Conservation (phyloP, 352 stramenopile species). For the Phytophthora cryptogea region DNA sequence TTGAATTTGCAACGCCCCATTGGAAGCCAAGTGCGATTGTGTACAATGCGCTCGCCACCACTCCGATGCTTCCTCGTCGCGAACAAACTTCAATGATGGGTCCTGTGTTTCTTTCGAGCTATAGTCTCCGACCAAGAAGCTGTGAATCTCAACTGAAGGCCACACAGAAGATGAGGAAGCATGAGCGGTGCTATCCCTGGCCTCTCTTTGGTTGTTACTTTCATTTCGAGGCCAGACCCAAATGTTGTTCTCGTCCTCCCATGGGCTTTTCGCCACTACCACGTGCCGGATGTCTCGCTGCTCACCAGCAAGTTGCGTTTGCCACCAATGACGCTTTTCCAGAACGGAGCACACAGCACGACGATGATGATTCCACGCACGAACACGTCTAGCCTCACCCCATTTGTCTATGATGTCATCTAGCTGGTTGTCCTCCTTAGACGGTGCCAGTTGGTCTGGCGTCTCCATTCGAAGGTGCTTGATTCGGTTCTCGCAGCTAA, state of each 20-base stretch:
- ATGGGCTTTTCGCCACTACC: constrained; percentile 42
- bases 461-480: constrained; percentile 34
- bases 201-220: constrained; percentile 11
- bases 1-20: constrained; percentile 11
- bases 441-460: constrained; percentile 17
- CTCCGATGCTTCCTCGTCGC: constrained; percentile 44
- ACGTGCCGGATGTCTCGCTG: constrained; percentile 53
- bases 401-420: constrained; percentile 20
- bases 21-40: constrained; percentile 43
- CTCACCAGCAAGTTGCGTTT: constrained; percentile 52
- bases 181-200: background rate
- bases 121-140: constrained; percentile 37
- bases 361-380: constrained; percentile 48
- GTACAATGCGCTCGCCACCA: constrained; percentile 70
- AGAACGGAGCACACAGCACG: constrained; percentile 37
- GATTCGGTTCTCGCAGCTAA: constrained; percentile 54
- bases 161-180: background rate
- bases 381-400: constrained; percentile 24
- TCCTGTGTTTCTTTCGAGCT: background rate
- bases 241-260: constrained; percentile 49
- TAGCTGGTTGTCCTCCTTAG: constrained; percentile 12
- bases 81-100: constrained; percentile 12
- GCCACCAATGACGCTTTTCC: constrained; percentile 49
- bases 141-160: constrained; percentile 38
- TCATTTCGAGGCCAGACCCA: constrained; percentile 47